These are phyloP conservation scores for Aspergillus conjunctus DNA, from an alignment of 495 filamentous ascomycete genomes.

Conservation along the genomic window DNA sequence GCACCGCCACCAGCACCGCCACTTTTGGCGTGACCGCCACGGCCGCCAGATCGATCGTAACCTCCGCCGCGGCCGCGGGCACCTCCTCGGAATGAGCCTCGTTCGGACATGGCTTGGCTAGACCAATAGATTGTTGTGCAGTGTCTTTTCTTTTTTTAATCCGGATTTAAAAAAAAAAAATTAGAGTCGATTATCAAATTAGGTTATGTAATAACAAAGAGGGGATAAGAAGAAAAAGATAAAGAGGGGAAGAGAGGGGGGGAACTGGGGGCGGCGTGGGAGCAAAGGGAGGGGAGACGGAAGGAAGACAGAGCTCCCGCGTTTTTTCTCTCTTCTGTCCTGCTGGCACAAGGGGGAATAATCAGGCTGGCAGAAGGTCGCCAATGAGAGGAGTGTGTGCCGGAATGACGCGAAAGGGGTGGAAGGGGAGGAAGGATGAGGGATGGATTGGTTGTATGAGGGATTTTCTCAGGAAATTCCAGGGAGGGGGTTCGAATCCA, in stretches of 20 bases:
- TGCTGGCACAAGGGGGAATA: neutral
- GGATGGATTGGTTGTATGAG: slow-evolving; percentile 29
- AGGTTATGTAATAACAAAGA: slow-evolving; percentile 20
- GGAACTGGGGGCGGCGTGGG: slow-evolving; percentile 8
- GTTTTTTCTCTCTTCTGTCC: neutral
- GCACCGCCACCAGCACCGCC: slow-evolving; percentile 52
- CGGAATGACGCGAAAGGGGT: slow-evolving; percentile 18
- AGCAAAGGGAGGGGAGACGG: slow-evolving; percentile 2
- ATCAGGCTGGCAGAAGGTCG: neutral
- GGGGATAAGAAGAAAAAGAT: slow-evolving; percentile 10
- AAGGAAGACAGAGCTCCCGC: slow-evolving; percentile 11
- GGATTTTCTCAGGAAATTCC: slow-evolving; percentile 31
- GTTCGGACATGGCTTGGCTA: slow-evolving; percentile 62
- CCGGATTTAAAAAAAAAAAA: slow-evolving; percentile 18
- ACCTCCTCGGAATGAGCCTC: slow-evolving; percentile 62
- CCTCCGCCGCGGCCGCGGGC: slow-evolving; percentile 50
- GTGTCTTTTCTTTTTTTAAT: slow-evolving; percentile 7
- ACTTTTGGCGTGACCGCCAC: slow-evolving; percentile 46
- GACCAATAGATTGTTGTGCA: slow-evolving; percentile 11
- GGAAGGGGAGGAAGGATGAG: slow-evolving; percentile 12
- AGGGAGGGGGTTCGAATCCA: slow-evolving; percentile 11
- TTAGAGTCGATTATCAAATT: slow-evolving; percentile 4
- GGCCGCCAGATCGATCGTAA: slow-evolving; percentile 41
- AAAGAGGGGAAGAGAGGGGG: slow-evolving; percentile 10
- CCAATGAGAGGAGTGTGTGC: slow-evolving; percentile 6